Percentiles rank a stretch among this genome's conserved stretches.
Evolutionary conservation across 1,284 basidiomycete species (phyloP).

Genomic region (Cystobasidium pallidum): DNA sequence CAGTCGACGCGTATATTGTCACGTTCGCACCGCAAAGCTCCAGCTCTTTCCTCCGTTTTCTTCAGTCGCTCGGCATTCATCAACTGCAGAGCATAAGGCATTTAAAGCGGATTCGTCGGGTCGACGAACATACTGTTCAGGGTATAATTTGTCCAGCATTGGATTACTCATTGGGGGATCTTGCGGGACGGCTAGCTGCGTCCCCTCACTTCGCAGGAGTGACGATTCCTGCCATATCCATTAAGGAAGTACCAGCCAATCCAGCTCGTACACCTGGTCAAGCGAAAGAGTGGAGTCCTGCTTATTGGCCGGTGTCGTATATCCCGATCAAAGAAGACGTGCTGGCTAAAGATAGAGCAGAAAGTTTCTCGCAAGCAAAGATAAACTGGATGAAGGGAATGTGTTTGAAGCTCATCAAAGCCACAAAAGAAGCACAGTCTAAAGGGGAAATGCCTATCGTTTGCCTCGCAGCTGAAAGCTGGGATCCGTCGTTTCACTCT

Average conservation of each 20-base stretch:
- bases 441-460: constrained; percentile 67
- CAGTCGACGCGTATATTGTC: constrained; percentile 49
- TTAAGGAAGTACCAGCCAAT: constrained; percentile 67
- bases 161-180: background rate
- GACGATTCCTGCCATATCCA: constrained; percentile 58
- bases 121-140: background rate
- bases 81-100: constrained; percentile 36
- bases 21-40: constrained; percentile 45
- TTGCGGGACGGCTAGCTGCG: background rate
- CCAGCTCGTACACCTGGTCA: constrained; percentile 73
- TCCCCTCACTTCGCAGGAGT: background rate
- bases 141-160: constrained; percentile 15
- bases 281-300: constrained; percentile 60
- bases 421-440: constrained; percentile 61
- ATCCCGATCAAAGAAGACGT: constrained; percentile 72
- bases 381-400: constrained; percentile 68
- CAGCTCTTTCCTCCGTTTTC: constrained; percentile 46
- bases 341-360: constrained; percentile 52
- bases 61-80: constrained; percentile 45
- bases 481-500: constrained; percentile 58
- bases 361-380: constrained; percentile 57
- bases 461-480: constrained; percentile 71
- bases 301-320: constrained; percentile 79
- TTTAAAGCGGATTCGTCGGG: constrained; percentile 53
- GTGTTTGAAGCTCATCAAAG: constrained; percentile 70